A percentile compares a stretch with the other conserved stretches of the same genome.
Evolutionary conservation across 163 green algal species (phyloP).

Genomic region (Trebouxiophyceae sp.): DNA sequence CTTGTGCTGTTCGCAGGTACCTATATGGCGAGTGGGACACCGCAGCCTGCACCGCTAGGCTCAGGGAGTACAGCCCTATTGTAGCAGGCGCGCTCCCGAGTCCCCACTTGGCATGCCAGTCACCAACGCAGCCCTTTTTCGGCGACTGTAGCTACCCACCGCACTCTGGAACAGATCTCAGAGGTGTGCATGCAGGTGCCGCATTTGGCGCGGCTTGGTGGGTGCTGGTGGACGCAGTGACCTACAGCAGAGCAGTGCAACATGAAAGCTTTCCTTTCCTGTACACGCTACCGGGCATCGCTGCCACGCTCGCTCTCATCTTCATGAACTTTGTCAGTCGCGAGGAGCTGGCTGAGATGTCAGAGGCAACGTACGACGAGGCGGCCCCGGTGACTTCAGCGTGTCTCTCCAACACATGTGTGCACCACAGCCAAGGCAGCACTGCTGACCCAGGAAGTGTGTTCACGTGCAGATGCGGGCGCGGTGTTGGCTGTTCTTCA

Average conservation of each 20-base stretch:
- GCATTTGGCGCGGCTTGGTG: not conserved
- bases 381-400: constrained; percentile 9
- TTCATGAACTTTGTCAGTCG: constrained; percentile 33
- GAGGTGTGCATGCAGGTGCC: not conserved
- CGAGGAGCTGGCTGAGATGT: constrained; percentile 13
- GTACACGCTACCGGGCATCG: constrained; percentile 16
- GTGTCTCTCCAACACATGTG: not conserved
- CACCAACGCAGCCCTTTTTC: no score
- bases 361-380: constrained; percentile 19
- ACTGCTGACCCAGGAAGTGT: no score
- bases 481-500: constrained; percentile 29
- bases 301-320: constrained; percentile 27
- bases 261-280: not conserved
- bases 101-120: no score
- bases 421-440: no score
- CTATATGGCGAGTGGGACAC: not conserved
- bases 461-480: constrained; percentile 21
- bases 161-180: no score
- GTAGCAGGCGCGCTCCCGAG: not conserved
- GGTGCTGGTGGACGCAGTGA: constrained; percentile 11
- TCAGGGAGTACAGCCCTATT: not conserved
- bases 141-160: no score
- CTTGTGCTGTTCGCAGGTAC: no score
- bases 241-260: constrained; percentile 16
- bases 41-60: not conserved